Evolutionary conservation across 2,329 filamentous ascomycete genomes (phyloP), one percentile per base, ranked within the genome.

Genomic region (Aspergillus neoniger): DNA sequence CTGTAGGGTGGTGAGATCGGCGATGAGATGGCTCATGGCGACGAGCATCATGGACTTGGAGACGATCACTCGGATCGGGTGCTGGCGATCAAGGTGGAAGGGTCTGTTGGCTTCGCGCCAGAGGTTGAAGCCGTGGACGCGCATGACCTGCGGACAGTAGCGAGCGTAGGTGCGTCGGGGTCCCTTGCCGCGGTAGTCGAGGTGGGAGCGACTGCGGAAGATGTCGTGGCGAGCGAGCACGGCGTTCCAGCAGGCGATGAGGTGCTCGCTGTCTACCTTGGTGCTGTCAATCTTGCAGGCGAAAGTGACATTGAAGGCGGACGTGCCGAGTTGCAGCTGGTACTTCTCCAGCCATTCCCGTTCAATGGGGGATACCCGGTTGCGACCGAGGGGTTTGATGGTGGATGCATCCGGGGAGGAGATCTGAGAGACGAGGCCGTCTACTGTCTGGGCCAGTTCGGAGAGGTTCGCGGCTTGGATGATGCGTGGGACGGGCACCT

Each of bases 171-270:
- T 8, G 19, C 50, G 50, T 2, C 38, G 23, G 17, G 21, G 19
- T 15, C 32, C 32, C 32, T 32, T 5, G 15, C 21, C 53, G 14
- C 44, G 52, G 19, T 30, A 28, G 9, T 21, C n/a, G 17, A 14
- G 32, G 30, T 59, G 55, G 1, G 32, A 36, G 15, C 57, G 51
- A 23, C 51, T 51, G 7, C 56, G 47, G 1, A 62, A 23, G 32
- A 62, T 47, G 17, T 21, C 51, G 28, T 62, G 60, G 9, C 47
- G 52, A 23, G 41, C 36, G n/a, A 62, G 19, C 5, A 59, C 44
- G 2, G 23, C 30, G 17, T 44, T 17, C 32, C 32, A 36, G 32
- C 32, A 36, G 32, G 32, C 32, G 32, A 36, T 36, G 32, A 36
- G 32, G 6, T 36, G 32, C 32, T 36, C 32, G 32, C 32, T 36